Conservation (phyloP, 2,329 filamentous ascomycete species). For the Dactylella cylindrospora region DNA sequence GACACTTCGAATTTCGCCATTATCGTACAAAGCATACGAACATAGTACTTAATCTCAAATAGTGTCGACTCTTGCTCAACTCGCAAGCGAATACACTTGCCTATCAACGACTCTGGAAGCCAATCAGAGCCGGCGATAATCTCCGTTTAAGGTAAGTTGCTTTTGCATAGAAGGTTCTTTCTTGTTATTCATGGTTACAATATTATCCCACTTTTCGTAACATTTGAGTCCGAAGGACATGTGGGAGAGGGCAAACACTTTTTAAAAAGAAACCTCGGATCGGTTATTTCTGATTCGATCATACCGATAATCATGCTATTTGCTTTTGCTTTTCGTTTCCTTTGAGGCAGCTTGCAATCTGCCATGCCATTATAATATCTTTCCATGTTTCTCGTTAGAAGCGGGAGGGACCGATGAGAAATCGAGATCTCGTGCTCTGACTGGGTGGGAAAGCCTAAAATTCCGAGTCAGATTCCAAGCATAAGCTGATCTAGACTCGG, state of each 20-base stretch:
- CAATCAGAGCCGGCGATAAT: conserved; percentile 44
- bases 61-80: conserved; percentile 23
- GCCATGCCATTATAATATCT: conserved; percentile 23
- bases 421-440: no score
- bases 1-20: conserved; percentile 30
- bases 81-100: conserved; percentile 34
- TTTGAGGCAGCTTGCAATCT: conserved; percentile 5
- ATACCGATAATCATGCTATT: conserved; percentile 26
- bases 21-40: conserved; percentile 18
- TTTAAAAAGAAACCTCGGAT: conserved; percentile 19
- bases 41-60: conserved; percentile 27
- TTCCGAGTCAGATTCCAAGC: conserved; percentile 18
- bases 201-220: conserved; percentile 8
- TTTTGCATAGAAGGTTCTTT: conserved; percentile 14
- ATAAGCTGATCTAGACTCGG: conserved; percentile 6
- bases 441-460: no score
- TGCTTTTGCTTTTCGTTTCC: neutral
- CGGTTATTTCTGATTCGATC: no score
- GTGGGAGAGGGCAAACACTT: neutral
- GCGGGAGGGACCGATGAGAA: conserved; percentile 36
- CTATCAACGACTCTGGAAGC: conserved; percentile 38
- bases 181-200: conserved; percentile 26
- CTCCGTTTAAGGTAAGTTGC: conserved; percentile 39
- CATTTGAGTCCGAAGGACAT: conserved; percentile 9
- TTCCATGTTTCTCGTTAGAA: conserved; percentile 39